These are phyloP conservation scores for Boletus fagicola DNA, from an alignment of 768 basidiomycete species.

Conservation along the genomic window DNA sequence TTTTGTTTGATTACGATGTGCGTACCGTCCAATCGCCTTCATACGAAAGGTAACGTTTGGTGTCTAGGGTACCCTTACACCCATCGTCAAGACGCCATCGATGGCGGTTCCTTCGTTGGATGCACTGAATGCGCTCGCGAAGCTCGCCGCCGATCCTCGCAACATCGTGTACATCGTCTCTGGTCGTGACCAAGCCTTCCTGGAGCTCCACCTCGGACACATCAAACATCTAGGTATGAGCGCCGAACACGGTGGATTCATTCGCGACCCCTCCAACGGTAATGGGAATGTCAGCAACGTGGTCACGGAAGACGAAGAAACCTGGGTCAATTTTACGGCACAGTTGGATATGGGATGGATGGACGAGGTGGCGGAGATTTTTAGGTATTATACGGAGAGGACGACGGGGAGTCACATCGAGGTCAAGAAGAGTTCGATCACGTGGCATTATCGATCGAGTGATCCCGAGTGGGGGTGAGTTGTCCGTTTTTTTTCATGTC, in stretches of 20 bases:
- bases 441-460: constrained; percentile 92
- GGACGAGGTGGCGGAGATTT: constrained; percentile 92
- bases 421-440: constrained; percentile 95
- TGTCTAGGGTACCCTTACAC: constrained; percentile 85
- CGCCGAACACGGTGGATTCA: constrained; percentile 95
- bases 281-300: too few species aligned
- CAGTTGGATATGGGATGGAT: constrained; percentile 97
- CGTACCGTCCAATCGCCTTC: constrained; percentile 29
- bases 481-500: background rate
- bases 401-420: constrained; percentile 97
- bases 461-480: constrained; percentile 97
- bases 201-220: constrained; percentile 89
- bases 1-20: constrained; percentile 96
- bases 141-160: constrained; percentile 72
- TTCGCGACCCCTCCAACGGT: constrained; percentile 61
- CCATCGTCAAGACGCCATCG: constrained; percentile 92
- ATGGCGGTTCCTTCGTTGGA: constrained; percentile 78
- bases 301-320: constrained; percentile 23
- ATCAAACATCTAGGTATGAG: constrained; percentile 81
- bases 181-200: constrained; percentile 89
- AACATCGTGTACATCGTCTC: constrained; percentile 98
- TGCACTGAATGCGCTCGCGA: constrained; percentile 71
- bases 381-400: constrained; percentile 94
- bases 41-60: background rate
- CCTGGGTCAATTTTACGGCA: constrained; percentile 89